A percentile compares a stretch with the other conserved stretches of the same genome.
Conservation (phyloP, 495 filamentous ascomycete species). For the Xylaria grammica region DNA sequence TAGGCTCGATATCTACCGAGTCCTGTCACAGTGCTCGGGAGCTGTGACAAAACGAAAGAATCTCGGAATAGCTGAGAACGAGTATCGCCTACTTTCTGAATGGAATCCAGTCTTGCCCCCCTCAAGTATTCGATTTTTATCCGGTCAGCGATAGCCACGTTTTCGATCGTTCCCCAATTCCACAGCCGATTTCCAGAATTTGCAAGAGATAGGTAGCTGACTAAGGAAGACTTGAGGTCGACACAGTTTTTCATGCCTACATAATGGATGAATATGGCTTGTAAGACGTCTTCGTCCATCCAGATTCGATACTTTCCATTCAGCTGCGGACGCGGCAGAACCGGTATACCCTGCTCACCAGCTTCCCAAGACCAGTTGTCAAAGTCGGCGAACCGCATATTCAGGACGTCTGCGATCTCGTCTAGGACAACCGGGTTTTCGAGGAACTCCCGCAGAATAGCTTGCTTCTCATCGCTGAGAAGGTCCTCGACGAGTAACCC, state of each 20-base stretch:
- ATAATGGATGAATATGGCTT: constrained; percentile 68
- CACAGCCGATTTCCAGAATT: neutral
- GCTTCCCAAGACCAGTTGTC: constrained; percentile 66
- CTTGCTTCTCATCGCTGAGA: constrained; percentile 64
- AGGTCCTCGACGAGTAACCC: constrained; percentile 65
- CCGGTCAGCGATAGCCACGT: neutral
- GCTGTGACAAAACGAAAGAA: constrained; percentile 47
- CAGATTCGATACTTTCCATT: constrained; percentile 72
- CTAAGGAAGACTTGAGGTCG: constrained; percentile 53
- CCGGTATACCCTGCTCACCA: constrained; percentile 51
- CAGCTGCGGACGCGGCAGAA: constrained; percentile 66
- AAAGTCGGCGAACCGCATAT: constrained; percentile 67
- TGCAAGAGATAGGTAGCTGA: constrained; percentile 18
- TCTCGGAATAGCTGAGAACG: constrained; percentile 20
- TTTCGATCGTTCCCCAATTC: constrained; percentile 1
- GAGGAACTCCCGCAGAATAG: constrained; percentile 64
- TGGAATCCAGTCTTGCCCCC: neutral
- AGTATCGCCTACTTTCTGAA: neutral
- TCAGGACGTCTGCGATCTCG: constrained; percentile 71
- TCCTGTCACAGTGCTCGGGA: constrained; percentile 55
- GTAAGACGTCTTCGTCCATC: constrained; percentile 72
- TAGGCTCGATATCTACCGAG: constrained; percentile 20
- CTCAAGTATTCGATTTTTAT: constrained; percentile 11
- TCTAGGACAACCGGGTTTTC: constrained; percentile 58
- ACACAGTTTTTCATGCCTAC: constrained; percentile 65